Evolutionary conservation across 1,284 basidiomycete genomes (phyloP).

Genomic region (Coniferiporia sulphurascens): DNA sequence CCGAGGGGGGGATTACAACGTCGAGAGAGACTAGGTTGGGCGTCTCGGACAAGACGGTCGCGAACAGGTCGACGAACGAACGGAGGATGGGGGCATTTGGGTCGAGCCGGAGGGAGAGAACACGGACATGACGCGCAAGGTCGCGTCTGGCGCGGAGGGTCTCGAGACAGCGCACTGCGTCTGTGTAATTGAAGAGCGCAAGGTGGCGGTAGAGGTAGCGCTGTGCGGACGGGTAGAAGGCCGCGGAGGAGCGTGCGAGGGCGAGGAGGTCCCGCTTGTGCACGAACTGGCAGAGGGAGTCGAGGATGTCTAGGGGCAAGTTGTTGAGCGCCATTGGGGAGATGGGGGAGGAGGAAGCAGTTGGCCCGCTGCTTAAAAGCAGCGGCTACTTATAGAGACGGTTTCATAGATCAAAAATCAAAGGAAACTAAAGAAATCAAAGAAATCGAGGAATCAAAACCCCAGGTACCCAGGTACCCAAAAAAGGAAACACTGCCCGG

Average conservation of each 20-base stretch:
- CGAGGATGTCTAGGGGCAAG: constrained; percentile 52
- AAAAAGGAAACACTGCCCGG: too few relatives aligned
- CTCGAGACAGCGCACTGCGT: constrained; percentile 43
- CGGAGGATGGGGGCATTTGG: constrained; percentile 35
- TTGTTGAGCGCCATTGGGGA: constrained; percentile 26
- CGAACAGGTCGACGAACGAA: constrained; percentile 46
- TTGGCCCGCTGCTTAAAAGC: neutral
- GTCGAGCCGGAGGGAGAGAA: constrained; percentile 50
- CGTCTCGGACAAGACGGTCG: constrained; percentile 52
- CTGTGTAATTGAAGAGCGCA: constrained; percentile 37
- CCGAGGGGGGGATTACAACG: constrained; percentile 45
- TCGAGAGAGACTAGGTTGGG: constrained; percentile 51
- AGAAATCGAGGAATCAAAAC: neutral
- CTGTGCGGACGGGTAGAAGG: constrained; percentile 45
- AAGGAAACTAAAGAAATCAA: neutral
- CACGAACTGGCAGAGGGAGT: constrained; percentile 39
- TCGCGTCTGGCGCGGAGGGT: constrained; percentile 49
- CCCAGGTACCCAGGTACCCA: neutral
- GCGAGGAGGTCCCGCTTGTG: constrained; percentile 36
- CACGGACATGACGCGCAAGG: constrained; percentile 54
- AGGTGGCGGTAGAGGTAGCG: constrained; percentile 59
- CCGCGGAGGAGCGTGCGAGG: constrained; percentile 41
- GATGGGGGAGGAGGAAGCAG: constrained; percentile 2
- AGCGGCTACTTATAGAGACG: neutral
- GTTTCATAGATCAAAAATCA: neutral